Base-by-base conservation (phyloP, 441 rosid species). In the Pelargonium cotyledonis region DNA sequence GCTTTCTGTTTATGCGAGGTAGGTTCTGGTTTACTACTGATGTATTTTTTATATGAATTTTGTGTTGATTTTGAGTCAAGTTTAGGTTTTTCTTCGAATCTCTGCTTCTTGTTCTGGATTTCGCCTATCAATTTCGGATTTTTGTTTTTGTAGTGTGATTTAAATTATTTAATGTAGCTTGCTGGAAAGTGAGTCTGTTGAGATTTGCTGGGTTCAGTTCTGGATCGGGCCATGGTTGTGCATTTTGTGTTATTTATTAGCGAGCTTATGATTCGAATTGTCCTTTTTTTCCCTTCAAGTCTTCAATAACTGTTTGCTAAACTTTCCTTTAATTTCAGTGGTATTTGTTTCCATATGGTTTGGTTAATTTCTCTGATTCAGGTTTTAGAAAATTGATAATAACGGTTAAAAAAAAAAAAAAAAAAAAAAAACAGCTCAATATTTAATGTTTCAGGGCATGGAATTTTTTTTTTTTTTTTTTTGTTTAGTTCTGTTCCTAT, bases 71-170 rank as follows among this genome's bases (percentile, higher is more conserved):
- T 57, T 2, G 18, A 18, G 26, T 55, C 1, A 9, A 6, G 61
- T 55, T 55, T 55, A 10, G 62, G 62, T 18, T 57, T 57, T 57
- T 57, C 26, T 57, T 57, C 62, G 18, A 19, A 57, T 57, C 11
- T 23, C 23, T 8, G 18, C 11, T 57, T 18, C 23, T 21, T 3
- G 62, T 57, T 57, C 26, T 57, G 26, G 29, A 57, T 57, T 57
- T 16, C 15, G 4, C 62, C 8, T 57, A 7, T 16, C 62, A 57
- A 57, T 57, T 57, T 57, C 10, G 62, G 62, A 8, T 0, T 57
- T 16, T 57, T 57, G 62, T 16, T 7, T 6, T 15, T 57, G 62
- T 57, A 23, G 18, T 57, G 18, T 18, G 62, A 57, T 57, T 57
- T 7, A 35, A 35, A 35, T 35, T 6, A 5, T 35, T 35, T 35